Evolutionary conservation across 805 yeast species (phyloP).

Genomic region (Wickerhamomyces rabaulensis): DNA sequence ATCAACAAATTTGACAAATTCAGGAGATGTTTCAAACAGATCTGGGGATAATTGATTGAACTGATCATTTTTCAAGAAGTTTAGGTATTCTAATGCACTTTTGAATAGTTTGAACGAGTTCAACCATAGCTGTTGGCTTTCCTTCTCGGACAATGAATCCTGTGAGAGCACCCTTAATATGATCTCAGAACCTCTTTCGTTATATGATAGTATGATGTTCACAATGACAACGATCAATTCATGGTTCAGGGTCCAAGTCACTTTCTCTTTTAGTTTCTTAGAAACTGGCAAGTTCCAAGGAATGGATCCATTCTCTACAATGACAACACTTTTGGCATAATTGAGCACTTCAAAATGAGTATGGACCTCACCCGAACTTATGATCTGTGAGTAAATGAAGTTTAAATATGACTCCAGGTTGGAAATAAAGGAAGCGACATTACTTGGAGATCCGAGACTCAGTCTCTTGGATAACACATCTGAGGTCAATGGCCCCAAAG

Average conservation of each 20-base stretch:
- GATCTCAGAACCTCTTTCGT: conserved; percentile 11
- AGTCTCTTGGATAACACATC: conserved; percentile 6
- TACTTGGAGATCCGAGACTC: background rate
- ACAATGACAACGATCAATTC: conserved; percentile 14
- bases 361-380: background rate
- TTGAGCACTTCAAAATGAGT: background rate
- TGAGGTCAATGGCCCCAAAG: background rate
- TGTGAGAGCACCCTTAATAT: conserved; percentile 1
- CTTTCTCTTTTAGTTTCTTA: background rate
- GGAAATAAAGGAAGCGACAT: conserved; percentile 4
- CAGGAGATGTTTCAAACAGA: conserved; percentile 8
- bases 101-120: conserved; percentile 16
- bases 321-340: background rate
- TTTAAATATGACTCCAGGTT: conserved; percentile 9
- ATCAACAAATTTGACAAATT: conserved; percentile 7
- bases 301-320: background rate
- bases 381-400: background rate
- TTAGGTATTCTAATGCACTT: conserved; percentile 12
- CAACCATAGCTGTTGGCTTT: conserved; percentile 12
- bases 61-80: conserved; percentile 8
- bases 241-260: conserved; percentile 14
- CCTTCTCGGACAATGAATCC: background rate
- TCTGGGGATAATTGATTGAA: background rate
- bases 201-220: conserved; percentile 10
- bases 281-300: conserved; percentile 17